phyloP scores from a whole-genome alignment of 805 yeast genomes.

The Candida sonorensis region DNA sequence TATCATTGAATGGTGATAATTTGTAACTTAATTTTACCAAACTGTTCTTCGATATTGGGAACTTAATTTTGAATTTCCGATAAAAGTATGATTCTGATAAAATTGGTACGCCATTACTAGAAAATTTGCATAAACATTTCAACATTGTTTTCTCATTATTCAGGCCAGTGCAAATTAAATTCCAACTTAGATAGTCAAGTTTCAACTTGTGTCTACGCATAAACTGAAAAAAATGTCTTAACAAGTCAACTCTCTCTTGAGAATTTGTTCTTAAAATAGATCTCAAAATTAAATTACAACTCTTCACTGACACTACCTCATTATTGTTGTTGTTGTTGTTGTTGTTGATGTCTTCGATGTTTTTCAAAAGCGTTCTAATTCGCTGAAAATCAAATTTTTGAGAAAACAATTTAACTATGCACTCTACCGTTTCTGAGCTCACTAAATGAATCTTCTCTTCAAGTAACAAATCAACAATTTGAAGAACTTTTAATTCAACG shows the following conservation, averaged over 20 bases:
- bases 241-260: constrained; percentile 6
- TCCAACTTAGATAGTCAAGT: constrained; percentile 13
- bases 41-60: too few relatives aligned
- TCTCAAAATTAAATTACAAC: constrained; percentile 9
- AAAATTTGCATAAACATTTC: constrained; percentile 4
- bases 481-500: constrained; percentile 2
- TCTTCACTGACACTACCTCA: too few relatives aligned
- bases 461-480: constrained; percentile 2
- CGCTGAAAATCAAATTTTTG: constrained; percentile 6
- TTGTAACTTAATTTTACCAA: too few relatives aligned
- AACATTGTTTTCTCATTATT: constrained; percentile 1
- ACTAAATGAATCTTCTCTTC: constrained; percentile 3
- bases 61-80: constrained; percentile 2
- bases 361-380: too few relatives aligned
- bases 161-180: constrained; percentile 7
- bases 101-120: constrained; percentile 5
- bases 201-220: constrained; percentile 4
- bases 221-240: constrained; percentile 1
- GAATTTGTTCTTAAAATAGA: constrained; percentile 4
- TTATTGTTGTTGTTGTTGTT: too few relatives aligned
- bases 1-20: too few relatives aligned
- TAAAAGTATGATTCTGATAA: constrained; percentile 2
- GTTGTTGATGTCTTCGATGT: too few relatives aligned
- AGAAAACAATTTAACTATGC: constrained; percentile 4
- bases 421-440: constrained; percentile 3